Evolutionary conservation across 73 alveolate species (phyloP), one percentile per base, ranked within the genome.

Genomic region (Durusdinium trenchii): DNA sequence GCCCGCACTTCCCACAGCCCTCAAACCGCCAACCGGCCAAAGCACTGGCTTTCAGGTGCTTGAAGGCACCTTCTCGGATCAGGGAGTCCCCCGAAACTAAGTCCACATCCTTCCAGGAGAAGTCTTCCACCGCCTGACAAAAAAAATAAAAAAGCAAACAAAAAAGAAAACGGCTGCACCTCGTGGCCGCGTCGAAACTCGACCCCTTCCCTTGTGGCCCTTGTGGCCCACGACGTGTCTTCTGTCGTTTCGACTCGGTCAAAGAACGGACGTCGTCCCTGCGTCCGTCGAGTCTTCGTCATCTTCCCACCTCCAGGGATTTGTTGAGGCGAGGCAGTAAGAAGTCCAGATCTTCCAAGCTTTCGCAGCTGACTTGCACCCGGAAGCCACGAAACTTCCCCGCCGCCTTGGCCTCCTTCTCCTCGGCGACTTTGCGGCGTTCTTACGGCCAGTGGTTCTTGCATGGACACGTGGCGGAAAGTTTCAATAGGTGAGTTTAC

Each of bases 331-430:
- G 87, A 3, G 98, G 98, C 61, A 91, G 78, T n/a, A 91, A 26
- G 9, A 42, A 30, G 28, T 91, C 98, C 54, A 91, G 35, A 51
- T 91, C 98, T 75, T 91, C 98, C 90, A 69, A 35, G 6, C 86
- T 32, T 16, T 38, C 38, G 71, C 96, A 90, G 28, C 3, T 51
- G 73, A 90, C 38, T 78, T 91, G 78, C 62, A 91, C 98, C 75
- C 85, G 84, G 57, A 91, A 91, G 98, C 98, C 98, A 3, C 98
- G 76, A 26, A 91, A 78, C 89, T 91, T 91, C 51, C 98, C 98
- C 3, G 98, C 98, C 20, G 98, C 98, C 38, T 91, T 91, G 45
- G 87, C 98, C 26, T 91, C 98, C 89, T 91, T 91, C 90, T 91
- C 98, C 94, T 84, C 42, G 43, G 16, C 43, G 43, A 20, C 64